Base-by-base conservation (phyloP, 495 filamentous ascomycete genomes). In the Penicillium goetzii region DNA sequence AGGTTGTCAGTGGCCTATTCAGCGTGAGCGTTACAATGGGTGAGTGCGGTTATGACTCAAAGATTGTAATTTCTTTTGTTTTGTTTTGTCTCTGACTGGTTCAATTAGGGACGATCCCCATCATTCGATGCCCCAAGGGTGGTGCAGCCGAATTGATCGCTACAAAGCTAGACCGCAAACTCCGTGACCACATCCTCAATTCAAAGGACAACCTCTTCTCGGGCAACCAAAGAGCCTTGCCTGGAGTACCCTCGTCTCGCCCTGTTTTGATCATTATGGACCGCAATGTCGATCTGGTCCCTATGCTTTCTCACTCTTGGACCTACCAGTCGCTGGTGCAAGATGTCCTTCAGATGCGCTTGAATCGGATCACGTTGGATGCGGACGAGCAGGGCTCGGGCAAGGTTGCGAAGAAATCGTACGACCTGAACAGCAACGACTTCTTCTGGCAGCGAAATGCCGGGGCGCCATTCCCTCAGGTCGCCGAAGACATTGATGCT, bases 231-330 rank as follows among this genome's bases (percentile, higher is more conserved):
- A 70, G 75, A 57, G 71, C 82, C 47, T 73, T 83, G 19, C 76
- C 83, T 3, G 85, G 89, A 3, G 87, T 90, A 2, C 83, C 89
- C 2, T 85, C 86, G 3, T 89, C 91, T 23, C 81, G 93, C 32
- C 93, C 93, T 0, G 91, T 96, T 0, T 84, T 97, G 57, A 84
- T 97, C 60, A 88, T 97, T 55, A 88, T 97, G 49, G 95, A 98
- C 76, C 90, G 95, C 62, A 98, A 96, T 64, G 88, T 99, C 25
- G 95, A 99, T 76, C 75, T 98, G 38, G 92, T 97, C 61, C 93
- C 96, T n/a, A 98, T 98, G 96, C 83, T 98, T 1, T 97, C 93
- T 25, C 95, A 99, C 77, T 97, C 93, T 2, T 99, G 95, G 95
- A 97, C 93, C 4, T 99, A 99, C 70, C 95, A 98, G 72, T 97